Conservation (phyloP, 2,329 filamentous ascomycete genomes). For the Metarhizium guizhouense region DNA sequence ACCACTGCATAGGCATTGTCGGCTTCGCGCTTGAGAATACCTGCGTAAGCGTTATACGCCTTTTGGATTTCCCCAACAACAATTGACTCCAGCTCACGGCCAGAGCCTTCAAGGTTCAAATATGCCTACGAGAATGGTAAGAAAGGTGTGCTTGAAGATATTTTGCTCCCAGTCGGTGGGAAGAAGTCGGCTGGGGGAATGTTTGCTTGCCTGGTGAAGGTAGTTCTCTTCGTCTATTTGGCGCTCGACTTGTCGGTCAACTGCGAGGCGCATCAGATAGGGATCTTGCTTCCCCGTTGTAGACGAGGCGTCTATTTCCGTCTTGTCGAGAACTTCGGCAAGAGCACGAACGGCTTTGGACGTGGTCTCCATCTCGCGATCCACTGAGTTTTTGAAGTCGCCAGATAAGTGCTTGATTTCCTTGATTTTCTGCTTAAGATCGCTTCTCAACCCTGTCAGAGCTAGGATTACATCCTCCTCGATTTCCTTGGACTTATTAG, state of each 20-base stretch:
- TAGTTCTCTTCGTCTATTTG: conserved; percentile 98
- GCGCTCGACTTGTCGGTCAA: conserved; percentile 83
- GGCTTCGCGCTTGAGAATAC: conserved; percentile 83
- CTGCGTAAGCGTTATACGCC: conserved; percentile 88
- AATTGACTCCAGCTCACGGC: conserved; percentile 89
- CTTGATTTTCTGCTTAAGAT: conserved; percentile 93
- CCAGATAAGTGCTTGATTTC: conserved; percentile 91
- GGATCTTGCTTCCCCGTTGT: conserved; percentile 85
- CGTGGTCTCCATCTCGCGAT: conserved; percentile 86
- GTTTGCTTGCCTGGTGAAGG: conserved; percentile 63
- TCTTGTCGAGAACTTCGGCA: conserved; percentile 72
- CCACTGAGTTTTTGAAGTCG: conserved; percentile 94
- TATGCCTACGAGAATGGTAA: conserved; percentile 56
- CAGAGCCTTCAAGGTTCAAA: conserved; percentile 87
- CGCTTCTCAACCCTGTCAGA: conserved; percentile 74
- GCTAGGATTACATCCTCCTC: conserved; percentile 87
- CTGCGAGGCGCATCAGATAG: conserved; percentile 74
- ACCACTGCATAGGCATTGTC: conserved; percentile 70
- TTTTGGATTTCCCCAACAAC: conserved; percentile 97
- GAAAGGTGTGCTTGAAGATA: background rate
- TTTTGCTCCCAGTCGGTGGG: background rate
- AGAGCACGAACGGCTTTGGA: conserved; percentile 68
- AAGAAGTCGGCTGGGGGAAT: background rate
- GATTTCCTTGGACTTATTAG: conserved; percentile 82
- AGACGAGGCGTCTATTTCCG: conserved; percentile 63